Evolutionary conservation across 306 rosid genomes (phyloP), one percentile per base, ranked within the genome.

Genomic region (Chamaecrista fasciculata): DNA sequence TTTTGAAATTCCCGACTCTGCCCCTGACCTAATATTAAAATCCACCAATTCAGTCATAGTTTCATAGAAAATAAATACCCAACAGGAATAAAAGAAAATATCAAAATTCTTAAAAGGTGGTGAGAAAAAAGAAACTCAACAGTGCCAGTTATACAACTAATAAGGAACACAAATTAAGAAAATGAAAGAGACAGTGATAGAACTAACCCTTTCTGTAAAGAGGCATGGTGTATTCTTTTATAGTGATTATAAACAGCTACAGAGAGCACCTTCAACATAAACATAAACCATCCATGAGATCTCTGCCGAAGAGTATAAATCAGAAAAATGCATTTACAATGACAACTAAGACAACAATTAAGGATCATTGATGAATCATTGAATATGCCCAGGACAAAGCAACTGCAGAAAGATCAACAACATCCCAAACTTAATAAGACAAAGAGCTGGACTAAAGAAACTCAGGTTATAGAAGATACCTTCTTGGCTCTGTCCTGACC

Each of bases 221-320:
- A 83, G 74, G 90, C 82, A 55, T 90, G 89, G 76, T 85, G 81
- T 56, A 93, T 90, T 86, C 98, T 84, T 78, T 93, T 93, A 71
- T 90, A 93, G 85, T 93, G 98, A 77, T 93, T 93, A 83, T 93
- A 89, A 73, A 93, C 98, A 57, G 97, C 98, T 66, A 93, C 98
- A 75, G 98, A 84, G 69, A 93, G 96, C 79, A 93, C 96, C 98
- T 93, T 86, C 70, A 82, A 66, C 60, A 56, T 39, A 76, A 78
- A 79, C 62, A 84, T 40, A 72, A 71, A 72, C 48, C 80, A 65
- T 25, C 46, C 23, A 52, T 74, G 57, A 70, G 74, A 69, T 46
- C 66, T 43, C 34, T 39, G 18, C 71, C 59, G 48, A 68, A 71
- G 39, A 43, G 53, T 36, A 47, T 14, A 19, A 60, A 14, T 76